Evolutionary conservation across 2,329 filamentous ascomycete species (phyloP).

Genomic region (Paracoccidioides lutzii): DNA sequence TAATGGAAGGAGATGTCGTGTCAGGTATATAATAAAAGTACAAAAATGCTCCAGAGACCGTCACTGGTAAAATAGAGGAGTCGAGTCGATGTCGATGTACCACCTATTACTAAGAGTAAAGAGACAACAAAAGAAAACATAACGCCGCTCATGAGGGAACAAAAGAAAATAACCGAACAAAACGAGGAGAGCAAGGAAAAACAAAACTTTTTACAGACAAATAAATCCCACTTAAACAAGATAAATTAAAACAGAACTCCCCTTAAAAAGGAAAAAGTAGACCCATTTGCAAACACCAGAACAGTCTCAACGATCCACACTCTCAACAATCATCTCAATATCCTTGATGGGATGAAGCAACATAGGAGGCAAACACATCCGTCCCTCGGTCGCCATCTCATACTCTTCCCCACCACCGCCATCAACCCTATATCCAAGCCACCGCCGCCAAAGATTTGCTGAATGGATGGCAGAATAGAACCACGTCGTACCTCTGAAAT

Average conservation of each 20-base stretch:
- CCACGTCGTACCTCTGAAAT: slow-evolving; percentile 77
- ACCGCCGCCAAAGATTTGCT: slow-evolving; percentile 67
- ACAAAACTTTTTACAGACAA: not conserved
- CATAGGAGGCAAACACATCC: slow-evolving; percentile 88
- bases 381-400: slow-evolving; percentile 59
- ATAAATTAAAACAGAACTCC: not conserved
- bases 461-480: slow-evolving; percentile 82
- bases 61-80: too few species aligned
- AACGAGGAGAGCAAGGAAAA: not conserved
- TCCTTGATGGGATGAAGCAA: slow-evolving; percentile 79
- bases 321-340: slow-evolving; percentile 43
- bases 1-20: not conserved
- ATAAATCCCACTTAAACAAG: not conserved
- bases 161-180: not conserved
- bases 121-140: not conserved
- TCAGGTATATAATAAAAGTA: not conserved
- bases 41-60: too few species aligned
- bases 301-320: slow-evolving; percentile 1
- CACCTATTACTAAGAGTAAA: not conserved
- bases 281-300: not conserved
- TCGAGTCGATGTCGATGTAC: too few species aligned
- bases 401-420: slow-evolving; percentile 67
- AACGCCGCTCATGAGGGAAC: not conserved
- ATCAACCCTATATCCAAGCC: slow-evolving; percentile 71
- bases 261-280: not conserved